Evolutionary conservation across 73 alveolate species (phyloP).

Genomic region (Uronychia setigera): DNA sequence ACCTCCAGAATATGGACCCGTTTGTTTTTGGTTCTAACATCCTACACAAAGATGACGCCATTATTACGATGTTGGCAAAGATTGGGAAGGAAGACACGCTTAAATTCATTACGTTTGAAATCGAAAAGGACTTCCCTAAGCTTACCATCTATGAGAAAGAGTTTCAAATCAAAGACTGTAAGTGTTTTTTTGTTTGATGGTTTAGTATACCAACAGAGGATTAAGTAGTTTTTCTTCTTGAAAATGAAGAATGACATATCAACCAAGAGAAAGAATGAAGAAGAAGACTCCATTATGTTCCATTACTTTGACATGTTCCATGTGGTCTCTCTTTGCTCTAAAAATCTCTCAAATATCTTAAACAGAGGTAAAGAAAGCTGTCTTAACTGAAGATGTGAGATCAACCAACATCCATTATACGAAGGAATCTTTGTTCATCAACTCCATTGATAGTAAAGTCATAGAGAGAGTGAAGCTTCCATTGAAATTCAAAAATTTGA

Average conservation of each 20-base stretch:
- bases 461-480: not conserved
- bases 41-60: not conserved
- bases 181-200: not conserved
- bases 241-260: not conserved
- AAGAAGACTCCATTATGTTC: not conserved
- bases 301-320: not conserved
- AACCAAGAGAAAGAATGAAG: not conserved
- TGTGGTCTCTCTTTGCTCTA: not conserved
- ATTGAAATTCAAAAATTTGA: not conserved
- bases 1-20: not conserved
- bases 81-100: not conserved
- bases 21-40: not conserved
- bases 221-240: not conserved
- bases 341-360: not conserved
- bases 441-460: not conserved
- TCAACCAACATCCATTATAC: not conserved
- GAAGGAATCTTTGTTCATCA: not conserved
- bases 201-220: not conserved
- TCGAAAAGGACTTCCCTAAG: not conserved
- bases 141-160: not conserved
- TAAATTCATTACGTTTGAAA: not conserved
- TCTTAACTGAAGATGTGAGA: not conserved
- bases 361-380: not conserved
- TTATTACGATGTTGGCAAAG: not conserved
- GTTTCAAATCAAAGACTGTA: not conserved